A percentile compares a stretch with the other conserved stretches of the same genome.
phyloP scores from a whole-genome alignment of 192 early-diverging fungal species.

The Dimargaris cristalligena region DNA sequence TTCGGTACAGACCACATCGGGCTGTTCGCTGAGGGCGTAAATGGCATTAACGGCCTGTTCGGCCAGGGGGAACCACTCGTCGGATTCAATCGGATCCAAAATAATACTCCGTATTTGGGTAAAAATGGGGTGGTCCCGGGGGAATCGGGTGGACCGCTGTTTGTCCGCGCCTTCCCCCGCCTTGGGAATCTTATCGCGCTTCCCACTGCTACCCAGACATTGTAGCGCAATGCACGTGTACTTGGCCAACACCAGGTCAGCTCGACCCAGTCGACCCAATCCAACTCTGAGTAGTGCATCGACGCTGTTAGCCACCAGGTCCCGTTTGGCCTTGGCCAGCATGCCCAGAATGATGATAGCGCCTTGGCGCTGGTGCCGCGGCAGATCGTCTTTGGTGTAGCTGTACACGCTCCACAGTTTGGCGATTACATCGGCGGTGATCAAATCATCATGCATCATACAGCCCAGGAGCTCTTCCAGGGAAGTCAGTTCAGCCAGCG shows the following conservation, averaged over 20 bases:
- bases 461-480: conserved; percentile 79
- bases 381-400: conserved; percentile 40
- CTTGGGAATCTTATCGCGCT: conserved; percentile 52
- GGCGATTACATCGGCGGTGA: conserved; percentile 49
- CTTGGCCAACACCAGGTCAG: conserved; percentile 67
- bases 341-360: conserved; percentile 87
- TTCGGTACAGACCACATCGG: conserved; percentile 60
- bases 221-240: conserved; percentile 89
- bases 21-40: conserved; percentile 77
- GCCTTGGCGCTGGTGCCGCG: conserved; percentile 58
- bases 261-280: conserved; percentile 61
- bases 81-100: conserved; percentile 24
- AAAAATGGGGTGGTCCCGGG: conserved; percentile 40
- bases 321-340: conserved; percentile 71
- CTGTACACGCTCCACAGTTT: conserved; percentile 72
- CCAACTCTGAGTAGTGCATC: conserved; percentile 73
- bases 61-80: conserved; percentile 67
- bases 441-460: conserved; percentile 45
- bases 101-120: conserved; percentile 26
- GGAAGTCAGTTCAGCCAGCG: conserved; percentile 85
- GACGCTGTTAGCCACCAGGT: conserved; percentile 70
- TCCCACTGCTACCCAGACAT: conserved; percentile 43
- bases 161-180: conserved; percentile 26
- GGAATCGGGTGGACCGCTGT: conserved; percentile 22
- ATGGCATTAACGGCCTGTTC: conserved; percentile 93